Conservation (phyloP, 345 rosid species). For the Noccaea bulbosa region DNA sequence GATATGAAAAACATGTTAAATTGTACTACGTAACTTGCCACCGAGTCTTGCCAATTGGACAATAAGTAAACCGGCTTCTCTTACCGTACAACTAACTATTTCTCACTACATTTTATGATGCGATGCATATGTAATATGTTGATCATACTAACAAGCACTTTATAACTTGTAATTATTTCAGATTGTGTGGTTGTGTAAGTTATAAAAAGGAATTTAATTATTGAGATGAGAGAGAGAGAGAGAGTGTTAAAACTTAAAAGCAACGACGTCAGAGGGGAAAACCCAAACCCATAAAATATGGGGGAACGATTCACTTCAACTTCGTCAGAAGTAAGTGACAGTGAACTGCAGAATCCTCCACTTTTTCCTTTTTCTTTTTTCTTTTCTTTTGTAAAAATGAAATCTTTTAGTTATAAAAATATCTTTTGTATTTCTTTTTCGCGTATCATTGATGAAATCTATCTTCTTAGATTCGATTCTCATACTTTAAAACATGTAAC, state of each 20-base stretch:
- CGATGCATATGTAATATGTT: no score
- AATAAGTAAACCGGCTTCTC: no score
- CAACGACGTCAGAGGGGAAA: constrained; percentile 43
- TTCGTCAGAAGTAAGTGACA: constrained; percentile 40
- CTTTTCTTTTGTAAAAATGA: not conserved
- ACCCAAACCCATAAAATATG: constrained; percentile 46
- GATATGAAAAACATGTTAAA: no score
- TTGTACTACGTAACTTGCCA: no score
- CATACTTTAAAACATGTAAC: constrained; percentile 20
- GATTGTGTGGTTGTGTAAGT: not conserved
- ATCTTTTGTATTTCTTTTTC: constrained; percentile 7
- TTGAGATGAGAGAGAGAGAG: constrained; percentile 24
- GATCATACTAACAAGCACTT: no score
- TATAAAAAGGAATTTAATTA: not conserved
- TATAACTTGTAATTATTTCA: no score
- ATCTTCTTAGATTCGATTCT: constrained; percentile 33
- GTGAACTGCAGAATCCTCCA: constrained; percentile 36
- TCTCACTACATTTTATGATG: no score
- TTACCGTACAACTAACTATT: no score
- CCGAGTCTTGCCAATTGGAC: no score
- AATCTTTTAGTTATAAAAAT: constrained; percentile 20
- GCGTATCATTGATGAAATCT: constrained; percentile 23
- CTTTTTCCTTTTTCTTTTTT: not conserved
- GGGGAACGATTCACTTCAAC: constrained; percentile 39
- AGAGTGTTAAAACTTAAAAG: constrained; percentile 39